Evolutionary conservation across 2,329 filamentous ascomycete genomes (phyloP).

Genomic region (Fonsecaea multimorphosa): DNA sequence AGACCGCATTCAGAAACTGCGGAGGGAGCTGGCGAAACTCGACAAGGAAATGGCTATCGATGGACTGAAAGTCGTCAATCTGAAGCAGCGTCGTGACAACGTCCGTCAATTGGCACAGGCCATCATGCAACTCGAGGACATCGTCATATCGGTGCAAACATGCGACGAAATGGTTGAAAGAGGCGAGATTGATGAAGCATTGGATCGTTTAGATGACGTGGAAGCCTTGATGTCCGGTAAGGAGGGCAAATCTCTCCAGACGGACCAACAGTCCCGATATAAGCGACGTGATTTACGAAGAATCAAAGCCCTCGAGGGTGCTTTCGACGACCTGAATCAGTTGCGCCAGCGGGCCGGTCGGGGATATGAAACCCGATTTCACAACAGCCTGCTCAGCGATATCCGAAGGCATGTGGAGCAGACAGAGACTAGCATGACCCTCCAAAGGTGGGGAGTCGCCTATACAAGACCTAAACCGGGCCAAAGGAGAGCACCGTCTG

Average conservation of each 20-base stretch:
- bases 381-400: conserved; percentile 78
- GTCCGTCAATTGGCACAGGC: conserved; percentile 80
- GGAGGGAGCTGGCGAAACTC: conserved; percentile 78
- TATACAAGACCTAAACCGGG: conserved; percentile 73
- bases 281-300: conserved; percentile 69
- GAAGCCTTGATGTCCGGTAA: conserved; percentile 79
- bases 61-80: conserved; percentile 83
- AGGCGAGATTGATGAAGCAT: conserved; percentile 80
- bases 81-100: conserved; percentile 82
- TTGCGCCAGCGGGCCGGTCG: conserved; percentile 83
- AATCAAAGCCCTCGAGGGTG: conserved; percentile 78
- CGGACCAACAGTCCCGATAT: conserved; percentile 35
- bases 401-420: conserved; percentile 78
- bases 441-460: conserved; percentile 83
- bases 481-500: conserved; percentile 69
- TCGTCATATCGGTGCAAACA: conserved; percentile 74
- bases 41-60: conserved; percentile 86
- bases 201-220: conserved; percentile 76
- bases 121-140: conserved; percentile 78
- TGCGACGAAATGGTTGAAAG: conserved; percentile 84
- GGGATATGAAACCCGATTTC: conserved; percentile 81
- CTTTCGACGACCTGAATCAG: conserved; percentile 76
- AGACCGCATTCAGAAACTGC: conserved; percentile 77
- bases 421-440: conserved; percentile 72
- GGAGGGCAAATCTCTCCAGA: conserved; percentile 40